Evolutionary conservation across 768 basidiomycete genomes (phyloP).

Genomic region (Dioszegia crocea): DNA sequence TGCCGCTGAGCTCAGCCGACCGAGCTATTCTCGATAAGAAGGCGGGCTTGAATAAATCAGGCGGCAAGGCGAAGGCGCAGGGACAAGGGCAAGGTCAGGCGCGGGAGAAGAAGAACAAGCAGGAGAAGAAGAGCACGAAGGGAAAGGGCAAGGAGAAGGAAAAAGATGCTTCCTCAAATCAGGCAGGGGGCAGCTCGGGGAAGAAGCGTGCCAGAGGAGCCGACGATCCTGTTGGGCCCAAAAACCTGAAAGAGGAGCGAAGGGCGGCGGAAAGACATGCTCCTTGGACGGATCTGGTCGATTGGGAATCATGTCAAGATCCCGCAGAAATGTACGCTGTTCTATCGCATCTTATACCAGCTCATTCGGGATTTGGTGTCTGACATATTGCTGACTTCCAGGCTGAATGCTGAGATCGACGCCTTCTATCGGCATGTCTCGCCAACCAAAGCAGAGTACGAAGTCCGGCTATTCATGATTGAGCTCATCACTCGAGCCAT

Average conservation of each 20-base stretch:
- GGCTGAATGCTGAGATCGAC: conserved; percentile 79
- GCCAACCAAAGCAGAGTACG: conserved; percentile 78
- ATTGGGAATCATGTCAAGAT: conserved; percentile 70
- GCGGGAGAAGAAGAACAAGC: background rate
- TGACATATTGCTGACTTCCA: conserved; percentile 6
- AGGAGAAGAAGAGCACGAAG: background rate
- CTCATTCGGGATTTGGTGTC: background rate
- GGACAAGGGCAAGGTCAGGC: background rate
- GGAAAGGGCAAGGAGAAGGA: conserved; percentile 16
- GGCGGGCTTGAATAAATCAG: background rate
- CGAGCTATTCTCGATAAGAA: background rate
- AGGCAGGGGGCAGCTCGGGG: conserved; percentile 19
- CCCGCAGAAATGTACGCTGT: conserved; percentile 71
- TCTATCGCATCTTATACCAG: background rate
- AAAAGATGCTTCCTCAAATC: conserved; percentile 6
- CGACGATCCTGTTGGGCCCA: conserved; percentile 58
- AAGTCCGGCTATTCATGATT: conserved; percentile 71
- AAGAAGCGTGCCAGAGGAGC: conserved; percentile 52
- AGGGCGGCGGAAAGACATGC: conserved; percentile 49
- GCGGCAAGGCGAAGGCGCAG: background rate
- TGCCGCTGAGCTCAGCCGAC: conserved; percentile 1
- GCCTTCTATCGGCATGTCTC: conserved; percentile 84
- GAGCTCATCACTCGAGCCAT: conserved; percentile 66
- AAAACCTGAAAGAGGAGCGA: conserved; percentile 57
- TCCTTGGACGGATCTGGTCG: conserved; percentile 68